Percentiles rank a stretch among this genome's conserved stretches.
Evolutionary conservation across 352 stramenopile genomes (phyloP).

Genomic region (Phytophthora uliginosa): DNA sequence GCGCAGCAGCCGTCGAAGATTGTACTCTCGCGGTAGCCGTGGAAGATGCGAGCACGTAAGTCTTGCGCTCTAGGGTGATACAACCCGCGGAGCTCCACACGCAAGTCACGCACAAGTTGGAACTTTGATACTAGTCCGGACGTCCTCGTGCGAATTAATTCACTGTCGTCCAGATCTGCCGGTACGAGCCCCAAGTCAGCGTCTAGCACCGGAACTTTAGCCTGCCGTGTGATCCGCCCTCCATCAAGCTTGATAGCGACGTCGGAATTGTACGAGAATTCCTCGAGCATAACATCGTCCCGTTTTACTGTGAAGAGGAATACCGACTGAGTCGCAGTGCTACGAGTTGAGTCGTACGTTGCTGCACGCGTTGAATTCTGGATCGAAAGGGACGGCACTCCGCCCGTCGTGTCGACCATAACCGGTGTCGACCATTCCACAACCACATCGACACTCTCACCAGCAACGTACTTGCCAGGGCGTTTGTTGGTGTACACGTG

Average conservation of each 20-base stretch:
- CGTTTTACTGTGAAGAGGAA: slow-evolving; percentile 61
- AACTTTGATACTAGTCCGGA: slow-evolving; percentile 67
- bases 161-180: slow-evolving; percentile 25
- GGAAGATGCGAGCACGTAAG: slow-evolving; percentile 58
- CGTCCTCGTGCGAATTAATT: slow-evolving; percentile 31
- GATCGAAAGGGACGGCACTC: slow-evolving; percentile 49
- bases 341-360: slow-evolving; percentile 51
- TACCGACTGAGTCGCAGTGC: slow-evolving; percentile 44
- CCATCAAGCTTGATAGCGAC: slow-evolving; percentile 57
- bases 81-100: slow-evolving; percentile 63
- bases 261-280: slow-evolving; percentile 64
- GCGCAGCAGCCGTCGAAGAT: slow-evolving; percentile 64
- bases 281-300: slow-evolving; percentile 25
- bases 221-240: slow-evolving; percentile 55
- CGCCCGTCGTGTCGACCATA: slow-evolving; percentile 38
- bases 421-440: slow-evolving; percentile 69
- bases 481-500: slow-evolving; percentile 77
- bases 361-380: slow-evolving; percentile 49
- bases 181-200: slow-evolving; percentile 55
- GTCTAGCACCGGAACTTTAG: slow-evolving; percentile 40
- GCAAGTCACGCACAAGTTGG: slow-evolving; percentile 61
- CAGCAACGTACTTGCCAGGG: slow-evolving; percentile 57
- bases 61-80: slow-evolving; percentile 77
- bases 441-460: slow-evolving; percentile 74
- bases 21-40: slow-evolving; percentile 47